Evolutionary conservation across 257 asterid species (phyloP).

Genomic region (Perilla frutescens): DNA sequence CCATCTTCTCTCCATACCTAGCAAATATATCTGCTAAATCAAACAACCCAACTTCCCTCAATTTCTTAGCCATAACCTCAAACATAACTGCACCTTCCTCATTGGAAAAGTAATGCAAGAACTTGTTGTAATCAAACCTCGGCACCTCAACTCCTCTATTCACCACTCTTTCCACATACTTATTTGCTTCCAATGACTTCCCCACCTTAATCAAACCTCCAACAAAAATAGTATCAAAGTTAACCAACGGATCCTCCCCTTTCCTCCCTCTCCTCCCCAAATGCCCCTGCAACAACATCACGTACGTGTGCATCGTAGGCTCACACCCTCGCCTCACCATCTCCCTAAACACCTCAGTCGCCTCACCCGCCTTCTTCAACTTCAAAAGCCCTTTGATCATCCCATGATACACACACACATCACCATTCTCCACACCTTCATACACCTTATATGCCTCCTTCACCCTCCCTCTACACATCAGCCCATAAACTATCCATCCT

Average conservation of each 20-base stretch:
- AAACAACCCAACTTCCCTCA: constrained; percentile 86
- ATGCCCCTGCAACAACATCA: constrained; percentile 93
- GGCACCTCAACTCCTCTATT: constrained; percentile 78
- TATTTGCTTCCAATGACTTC: constrained; percentile 68
- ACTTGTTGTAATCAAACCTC: constrained; percentile 88
- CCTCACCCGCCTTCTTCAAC: constrained; percentile 73
- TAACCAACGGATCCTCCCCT: constrained; percentile 85
- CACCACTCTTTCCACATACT: constrained; percentile 80
- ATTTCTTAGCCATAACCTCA: constrained; percentile 69
- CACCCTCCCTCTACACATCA: constrained; percentile 66
- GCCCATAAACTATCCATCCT: constrained; percentile 60
- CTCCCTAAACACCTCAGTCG: constrained; percentile 87
- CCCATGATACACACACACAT: constrained; percentile 71
- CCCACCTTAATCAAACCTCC: constrained; percentile 90
- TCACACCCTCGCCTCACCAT: constrained; percentile 82
- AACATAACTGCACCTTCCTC: constrained; percentile 91
- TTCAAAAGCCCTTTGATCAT: constrained; percentile 85
- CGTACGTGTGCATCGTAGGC: constrained; percentile 92
- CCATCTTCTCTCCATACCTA: constrained; percentile 85
- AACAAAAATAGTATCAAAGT: constrained; percentile 89
- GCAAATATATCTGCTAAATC: constrained; percentile 86
- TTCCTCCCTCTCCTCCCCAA: constrained; percentile 88
- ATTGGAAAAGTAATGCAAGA: constrained; percentile 77
- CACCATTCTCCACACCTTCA: constrained; percentile 55
- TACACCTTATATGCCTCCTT: constrained; percentile 62